phyloP scores from a whole-genome alignment of 108 stramenopile species.

The Fistulifera pelliculosa region DNA sequence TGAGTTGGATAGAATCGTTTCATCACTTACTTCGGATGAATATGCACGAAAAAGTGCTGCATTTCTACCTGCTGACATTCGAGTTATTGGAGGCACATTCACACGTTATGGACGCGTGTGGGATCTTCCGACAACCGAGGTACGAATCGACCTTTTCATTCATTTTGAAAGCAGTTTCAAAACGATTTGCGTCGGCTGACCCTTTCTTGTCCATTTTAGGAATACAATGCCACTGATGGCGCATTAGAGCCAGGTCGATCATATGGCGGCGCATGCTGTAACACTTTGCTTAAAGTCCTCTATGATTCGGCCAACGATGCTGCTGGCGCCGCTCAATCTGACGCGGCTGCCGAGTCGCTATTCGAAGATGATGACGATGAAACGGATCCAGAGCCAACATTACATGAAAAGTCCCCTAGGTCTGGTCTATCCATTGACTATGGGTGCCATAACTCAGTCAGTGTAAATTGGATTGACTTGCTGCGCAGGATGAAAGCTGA shows the following conservation, averaged over 20 bases:
- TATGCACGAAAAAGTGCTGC: constrained; percentile 74
- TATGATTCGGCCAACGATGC: constrained; percentile 75
- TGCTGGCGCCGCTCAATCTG: constrained; percentile 12
- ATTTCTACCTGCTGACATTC: constrained; percentile 73
- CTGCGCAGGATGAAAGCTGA: constrained; percentile 78
- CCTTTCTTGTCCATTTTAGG: constrained; percentile 3
- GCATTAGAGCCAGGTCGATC: constrained; percentile 64
- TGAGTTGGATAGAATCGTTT: constrained; percentile 50
- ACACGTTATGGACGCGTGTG: constrained; percentile 63
- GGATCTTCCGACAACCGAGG: constrained; percentile 75
- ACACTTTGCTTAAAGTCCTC: constrained; percentile 77
- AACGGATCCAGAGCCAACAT: constrained; percentile 27
- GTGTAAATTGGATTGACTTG: constrained; percentile 63
- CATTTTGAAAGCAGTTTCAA: no score
- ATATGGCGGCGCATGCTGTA: constrained; percentile 72
- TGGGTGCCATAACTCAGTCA: constrained; percentile 20
- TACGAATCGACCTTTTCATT: constrained; percentile 12
- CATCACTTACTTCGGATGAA: constrained; percentile 55
- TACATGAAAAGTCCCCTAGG: background rate
- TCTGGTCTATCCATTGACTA: constrained; percentile 33
- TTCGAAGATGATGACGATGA: constrained; percentile 80
- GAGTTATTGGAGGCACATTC: constrained; percentile 68
- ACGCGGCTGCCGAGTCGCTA: constrained; percentile 21
- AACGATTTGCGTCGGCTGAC: no score
- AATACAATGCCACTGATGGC: constrained; percentile 48